phyloP scores from a whole-genome alignment of 2,329 filamentous ascomycete genomes.

The Xylaria hypoxylon region DNA sequence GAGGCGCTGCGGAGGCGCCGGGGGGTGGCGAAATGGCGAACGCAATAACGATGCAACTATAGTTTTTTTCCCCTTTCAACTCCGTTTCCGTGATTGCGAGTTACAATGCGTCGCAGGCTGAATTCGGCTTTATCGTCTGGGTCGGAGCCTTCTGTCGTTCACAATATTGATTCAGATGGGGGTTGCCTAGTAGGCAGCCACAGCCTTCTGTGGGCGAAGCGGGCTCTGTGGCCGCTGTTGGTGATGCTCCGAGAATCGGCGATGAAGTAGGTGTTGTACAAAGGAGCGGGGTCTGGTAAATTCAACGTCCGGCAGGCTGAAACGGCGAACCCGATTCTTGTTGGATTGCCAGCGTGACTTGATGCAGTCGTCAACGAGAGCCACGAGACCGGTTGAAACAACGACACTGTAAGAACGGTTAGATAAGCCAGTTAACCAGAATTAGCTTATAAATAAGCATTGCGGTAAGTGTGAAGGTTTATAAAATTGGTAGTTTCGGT shows the following conservation, averaged over 20 bases:
- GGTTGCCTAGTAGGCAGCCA: slow-evolving; percentile 53
- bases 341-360: slow-evolving; percentile 74
- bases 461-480: neutral
- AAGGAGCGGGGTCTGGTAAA: slow-evolving; percentile 50
- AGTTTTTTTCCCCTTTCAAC: slow-evolving; percentile 23
- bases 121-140: slow-evolving; percentile 25
- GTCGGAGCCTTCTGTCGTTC: slow-evolving; percentile 37
- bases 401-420: slow-evolving; percentile 72
- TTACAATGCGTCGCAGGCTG: slow-evolving; percentile 12
- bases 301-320: slow-evolving; percentile 53
- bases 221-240: slow-evolving; percentile 49
- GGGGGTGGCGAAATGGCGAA: slow-evolving; percentile 16
- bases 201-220: slow-evolving; percentile 52
- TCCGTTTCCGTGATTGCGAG: slow-evolving; percentile 17
- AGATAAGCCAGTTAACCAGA: slow-evolving; percentile 29
- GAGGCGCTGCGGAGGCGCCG: slow-evolving; percentile 11
- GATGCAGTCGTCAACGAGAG: slow-evolving; percentile 92
- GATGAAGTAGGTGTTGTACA: slow-evolving; percentile 57
- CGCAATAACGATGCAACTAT: slow-evolving; percentile 15
- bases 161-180: slow-evolving; percentile 22
- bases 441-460: neutral
- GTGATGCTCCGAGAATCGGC: slow-evolving; percentile 55
- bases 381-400: slow-evolving; percentile 87
- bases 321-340: slow-evolving; percentile 57
- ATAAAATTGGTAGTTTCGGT: neutral